Evolutionary conservation across 2,329 filamentous ascomycete genomes (phyloP).

Genomic region (Aspergillus caelatus): DNA sequence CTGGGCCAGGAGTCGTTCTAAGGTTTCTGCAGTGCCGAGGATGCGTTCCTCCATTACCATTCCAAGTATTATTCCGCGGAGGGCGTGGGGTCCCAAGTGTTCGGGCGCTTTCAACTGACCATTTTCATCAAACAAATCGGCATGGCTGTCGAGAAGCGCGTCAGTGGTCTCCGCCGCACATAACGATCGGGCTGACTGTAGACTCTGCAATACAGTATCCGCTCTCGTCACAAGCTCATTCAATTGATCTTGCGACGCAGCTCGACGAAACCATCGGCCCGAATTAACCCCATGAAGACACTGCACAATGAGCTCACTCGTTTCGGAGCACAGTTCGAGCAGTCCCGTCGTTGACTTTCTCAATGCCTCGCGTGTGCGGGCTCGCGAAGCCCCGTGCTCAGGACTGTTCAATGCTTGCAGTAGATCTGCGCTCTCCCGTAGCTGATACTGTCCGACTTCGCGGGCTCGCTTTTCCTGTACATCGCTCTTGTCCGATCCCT

Average conservation of each 20-base stretch:
- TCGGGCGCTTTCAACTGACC: conserved; percentile 30
- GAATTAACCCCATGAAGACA: conserved; percentile 32
- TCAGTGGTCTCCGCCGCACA: conserved; percentile 39
- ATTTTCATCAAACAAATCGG: conserved; percentile 23
- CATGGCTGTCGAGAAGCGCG: conserved; percentile 34
- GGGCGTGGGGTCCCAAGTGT: conserved; percentile 46
- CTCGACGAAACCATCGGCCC: conserved; percentile 28
- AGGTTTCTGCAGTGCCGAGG: conserved; percentile 24
- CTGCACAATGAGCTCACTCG: conserved; percentile 23
- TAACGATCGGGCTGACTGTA: conserved; percentile 27
- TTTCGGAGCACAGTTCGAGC: conserved; percentile 29
- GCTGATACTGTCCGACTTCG: conserved; percentile 33
- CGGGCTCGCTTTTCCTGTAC: conserved; percentile 18
- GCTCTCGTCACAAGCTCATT: conserved; percentile 15
- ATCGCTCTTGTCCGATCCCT: conserved; percentile 6
- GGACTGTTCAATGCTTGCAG: conserved; percentile 43
- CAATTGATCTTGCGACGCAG: conserved; percentile 16
- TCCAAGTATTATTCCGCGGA: conserved; percentile 46
- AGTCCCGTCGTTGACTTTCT: conserved; percentile 30
- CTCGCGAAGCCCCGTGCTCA: conserved; percentile 36
- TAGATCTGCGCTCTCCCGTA: conserved; percentile 37
- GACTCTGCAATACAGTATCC: conserved; percentile 19
- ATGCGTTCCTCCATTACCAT: conserved; percentile 52
- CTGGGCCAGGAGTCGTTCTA: conserved; percentile 36
- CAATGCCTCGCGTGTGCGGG: conserved; percentile 38